Conservation (phyloP, 129 eudicot genomes). For the Chrysanthemum seticuspe region DNA sequence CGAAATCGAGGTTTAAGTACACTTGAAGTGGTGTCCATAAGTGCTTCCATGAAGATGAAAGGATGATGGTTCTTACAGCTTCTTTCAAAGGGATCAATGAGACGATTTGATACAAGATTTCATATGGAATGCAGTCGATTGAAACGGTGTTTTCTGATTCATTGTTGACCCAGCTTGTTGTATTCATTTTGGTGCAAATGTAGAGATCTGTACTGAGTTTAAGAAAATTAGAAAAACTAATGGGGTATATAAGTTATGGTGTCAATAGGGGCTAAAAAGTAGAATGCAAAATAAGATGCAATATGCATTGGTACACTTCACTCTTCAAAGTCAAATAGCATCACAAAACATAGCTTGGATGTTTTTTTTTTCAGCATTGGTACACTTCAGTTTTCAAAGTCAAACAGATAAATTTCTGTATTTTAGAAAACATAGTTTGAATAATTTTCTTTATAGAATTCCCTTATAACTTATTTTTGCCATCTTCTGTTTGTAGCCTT, state of each 20-base stretch:
- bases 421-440: neutral
- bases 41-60: conserved; percentile 44
- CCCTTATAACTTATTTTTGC: neutral
- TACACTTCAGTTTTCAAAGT: no score
- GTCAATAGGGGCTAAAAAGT: conserved; percentile 18
- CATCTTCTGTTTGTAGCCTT: neutral
- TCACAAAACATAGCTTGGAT: neutral
- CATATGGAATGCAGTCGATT: conserved; percentile 26
- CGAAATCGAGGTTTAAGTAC: conserved; percentile 12
- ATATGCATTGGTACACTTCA: conserved; percentile 4
- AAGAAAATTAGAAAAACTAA: conserved; percentile 9
- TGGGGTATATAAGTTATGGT: conserved; percentile 15
- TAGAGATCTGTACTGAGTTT: conserved; percentile 11
- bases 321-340: conserved; percentile 12
- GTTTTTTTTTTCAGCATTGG: neutral
- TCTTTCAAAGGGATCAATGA: conserved; percentile 37
- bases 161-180: conserved; percentile 11
- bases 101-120: conserved; percentile 33
- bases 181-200: conserved; percentile 2
- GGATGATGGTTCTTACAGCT: conserved; percentile 35
- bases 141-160: conserved; percentile 12
- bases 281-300: neutral
- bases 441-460: neutral
- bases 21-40: conserved; percentile 34
- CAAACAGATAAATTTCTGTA: no score